Conservation (phyloP, 2,329 filamentous ascomycete species). For the Sporothrix mexicana region DNA sequence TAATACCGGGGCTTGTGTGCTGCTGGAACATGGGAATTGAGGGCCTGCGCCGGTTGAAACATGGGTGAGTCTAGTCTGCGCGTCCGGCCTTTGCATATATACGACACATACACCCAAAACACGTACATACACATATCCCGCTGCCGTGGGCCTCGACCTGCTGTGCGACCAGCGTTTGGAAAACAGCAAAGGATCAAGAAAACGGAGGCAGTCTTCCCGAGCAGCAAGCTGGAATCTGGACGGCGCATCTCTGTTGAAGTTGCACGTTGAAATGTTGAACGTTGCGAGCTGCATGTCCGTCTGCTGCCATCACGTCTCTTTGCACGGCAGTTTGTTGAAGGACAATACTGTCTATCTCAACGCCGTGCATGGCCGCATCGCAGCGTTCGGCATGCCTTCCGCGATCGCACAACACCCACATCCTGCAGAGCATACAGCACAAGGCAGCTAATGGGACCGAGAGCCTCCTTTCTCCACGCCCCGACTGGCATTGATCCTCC, state of each 20-base stretch:
- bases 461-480: not conserved
- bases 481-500: too few species aligned
- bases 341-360: not conserved
- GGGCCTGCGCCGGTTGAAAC: constrained; percentile 33
- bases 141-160: constrained; percentile 35
- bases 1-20: constrained; percentile 22
- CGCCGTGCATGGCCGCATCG: constrained; percentile 9
- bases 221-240: constrained; percentile 15
- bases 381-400: constrained; percentile 28
- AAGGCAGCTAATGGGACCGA: not conserved
- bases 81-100: constrained; percentile 15
- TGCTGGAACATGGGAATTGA: constrained; percentile 34
- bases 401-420: constrained; percentile 24
- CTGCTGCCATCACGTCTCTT: not conserved
- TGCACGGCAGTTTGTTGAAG: not conserved
- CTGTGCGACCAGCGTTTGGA: constrained; percentile 29
- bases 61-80: constrained; percentile 36
- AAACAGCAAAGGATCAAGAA: not conserved
- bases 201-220: not conserved
- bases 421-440: constrained; percentile 4
- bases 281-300: not conserved
- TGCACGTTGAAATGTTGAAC: not conserved
- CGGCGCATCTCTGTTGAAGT: not conserved
- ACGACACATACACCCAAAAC: not conserved
- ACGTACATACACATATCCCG: constrained; percentile 17